Evolutionary conservation across 495 filamentous ascomycete genomes (phyloP).

Genomic region (Aspergillus leporis): DNA sequence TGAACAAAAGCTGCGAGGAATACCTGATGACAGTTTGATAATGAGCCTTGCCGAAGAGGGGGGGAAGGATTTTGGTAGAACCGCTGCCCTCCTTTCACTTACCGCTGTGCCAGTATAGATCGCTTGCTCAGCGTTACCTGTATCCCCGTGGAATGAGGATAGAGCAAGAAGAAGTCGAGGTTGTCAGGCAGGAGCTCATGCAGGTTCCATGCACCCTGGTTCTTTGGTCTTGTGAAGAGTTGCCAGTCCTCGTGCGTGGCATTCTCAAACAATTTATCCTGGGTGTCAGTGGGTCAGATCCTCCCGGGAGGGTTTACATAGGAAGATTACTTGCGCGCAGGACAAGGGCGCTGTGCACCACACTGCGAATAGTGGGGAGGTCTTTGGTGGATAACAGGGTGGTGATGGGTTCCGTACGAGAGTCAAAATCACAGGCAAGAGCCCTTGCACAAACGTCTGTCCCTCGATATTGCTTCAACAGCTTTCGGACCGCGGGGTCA

Average conservation of each 20-base stretch:
- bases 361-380: neutral
- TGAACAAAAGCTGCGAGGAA: neutral
- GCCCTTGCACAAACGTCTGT: neutral
- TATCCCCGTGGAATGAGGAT: neutral
- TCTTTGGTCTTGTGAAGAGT: neutral
- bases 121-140: neutral
- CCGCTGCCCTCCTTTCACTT: neutral
- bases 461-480: neutral
- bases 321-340: neutral
- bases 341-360: neutral
- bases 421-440: constrained; percentile 3
- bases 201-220: constrained; percentile 1
- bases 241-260: neutral
- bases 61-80: no score
- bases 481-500: neutral
- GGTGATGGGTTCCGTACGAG: neutral
- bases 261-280: constrained; percentile 4
- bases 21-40: neutral
- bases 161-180: neutral
- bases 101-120: neutral
- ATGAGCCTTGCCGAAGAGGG: neutral
- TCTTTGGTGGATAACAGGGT: neutral
- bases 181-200: neutral
- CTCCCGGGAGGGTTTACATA: neutral
- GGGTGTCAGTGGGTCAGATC: neutral